A percentile compares a stretch with the other conserved stretches of the same genome.
Conservation (phyloP, 768 basidiomycete genomes). For the Lentinula guzmanii region DNA sequence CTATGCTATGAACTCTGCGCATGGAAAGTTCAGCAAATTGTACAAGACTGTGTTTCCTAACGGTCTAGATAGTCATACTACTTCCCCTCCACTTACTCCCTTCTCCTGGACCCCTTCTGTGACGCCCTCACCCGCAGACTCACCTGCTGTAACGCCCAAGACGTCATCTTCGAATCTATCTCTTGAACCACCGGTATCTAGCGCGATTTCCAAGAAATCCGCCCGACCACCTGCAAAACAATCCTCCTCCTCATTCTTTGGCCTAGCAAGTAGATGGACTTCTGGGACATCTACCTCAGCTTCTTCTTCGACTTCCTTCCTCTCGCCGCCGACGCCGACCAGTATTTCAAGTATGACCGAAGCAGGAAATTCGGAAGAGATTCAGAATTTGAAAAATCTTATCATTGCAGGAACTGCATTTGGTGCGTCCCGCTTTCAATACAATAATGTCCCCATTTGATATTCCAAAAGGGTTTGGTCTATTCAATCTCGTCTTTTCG, state of each 20-base stretch:
- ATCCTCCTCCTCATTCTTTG: slow-evolving; percentile 1
- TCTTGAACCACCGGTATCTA: slow-evolving; percentile 5
- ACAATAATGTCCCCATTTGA: background rate
- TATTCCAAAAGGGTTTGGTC: slow-evolving; percentile 38
- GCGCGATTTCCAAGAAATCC: slow-evolving; percentile 5
- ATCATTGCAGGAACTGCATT: slow-evolving; percentile 75
- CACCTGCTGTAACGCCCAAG: slow-evolving; percentile 9
- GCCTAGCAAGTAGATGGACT: slow-evolving; percentile 21
- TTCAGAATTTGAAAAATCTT: slow-evolving; percentile 51
- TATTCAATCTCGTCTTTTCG: slow-evolving; percentile 80
- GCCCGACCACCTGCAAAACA: slow-evolving; percentile 12
- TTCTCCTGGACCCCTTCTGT: slow-evolving; percentile 25
- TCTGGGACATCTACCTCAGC: slow-evolving; percentile 14
- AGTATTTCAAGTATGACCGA: slow-evolving; percentile 14
- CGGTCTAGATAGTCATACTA: slow-evolving; percentile 42
- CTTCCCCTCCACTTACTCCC: slow-evolving; percentile 31
- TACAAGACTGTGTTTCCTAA: slow-evolving; percentile 64
- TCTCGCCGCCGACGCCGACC: slow-evolving; percentile 9
- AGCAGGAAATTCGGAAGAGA: slow-evolving; percentile 15
- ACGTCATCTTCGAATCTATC: slow-evolving; percentile 12
- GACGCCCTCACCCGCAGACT: slow-evolving; percentile 12
- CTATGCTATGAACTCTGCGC: slow-evolving; percentile 41
- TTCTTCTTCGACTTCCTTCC: slow-evolving; percentile 30
- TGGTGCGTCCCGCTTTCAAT: slow-evolving; percentile 32
- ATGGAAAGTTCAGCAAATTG: slow-evolving; percentile 69